Percentiles rank a stretch among this genome's conserved stretches.
These are phyloP conservation scores for Acanthamoeba lenticulata DNA, from an alignment of 208 protist species.

Conservation along the genomic window DNA sequence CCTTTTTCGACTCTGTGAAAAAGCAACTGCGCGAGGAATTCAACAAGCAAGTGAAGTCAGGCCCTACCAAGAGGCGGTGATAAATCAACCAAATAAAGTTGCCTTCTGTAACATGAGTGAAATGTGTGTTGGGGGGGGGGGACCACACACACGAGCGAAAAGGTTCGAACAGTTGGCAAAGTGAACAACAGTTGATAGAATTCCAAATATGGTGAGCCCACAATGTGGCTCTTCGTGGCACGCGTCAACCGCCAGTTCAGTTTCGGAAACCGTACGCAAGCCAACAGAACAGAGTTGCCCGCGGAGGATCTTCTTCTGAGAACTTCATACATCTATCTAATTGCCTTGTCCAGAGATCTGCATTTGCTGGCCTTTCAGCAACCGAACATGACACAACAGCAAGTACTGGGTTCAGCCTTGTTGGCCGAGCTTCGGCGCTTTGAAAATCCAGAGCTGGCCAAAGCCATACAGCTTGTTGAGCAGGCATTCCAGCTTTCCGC, in stretches of 20 bases:
- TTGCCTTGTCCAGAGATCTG: background rate
- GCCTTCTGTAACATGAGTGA: no score
- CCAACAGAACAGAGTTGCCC: no score
- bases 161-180: no score
- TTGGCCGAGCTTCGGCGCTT: background rate
- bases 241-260: no score
- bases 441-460: background rate
- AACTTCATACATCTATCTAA: no score
- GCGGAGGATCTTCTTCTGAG: background rate
- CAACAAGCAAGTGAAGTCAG: constrained; percentile 2
- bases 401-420: background rate
- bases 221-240: no score
- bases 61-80: background rate
- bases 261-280: no score
- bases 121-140: no score
- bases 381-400: background rate
- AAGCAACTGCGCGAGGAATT: background rate
- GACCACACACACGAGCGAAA: background rate
- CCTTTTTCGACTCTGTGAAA: background rate
- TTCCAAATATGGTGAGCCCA: no score
- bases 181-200: no score
- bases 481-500: background rate
- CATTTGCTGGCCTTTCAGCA: background rate
- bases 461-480: background rate
- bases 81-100: no score